Base-by-base conservation (phyloP, 495 filamentous ascomycete species). In the Penicillium subrubescens region DNA sequence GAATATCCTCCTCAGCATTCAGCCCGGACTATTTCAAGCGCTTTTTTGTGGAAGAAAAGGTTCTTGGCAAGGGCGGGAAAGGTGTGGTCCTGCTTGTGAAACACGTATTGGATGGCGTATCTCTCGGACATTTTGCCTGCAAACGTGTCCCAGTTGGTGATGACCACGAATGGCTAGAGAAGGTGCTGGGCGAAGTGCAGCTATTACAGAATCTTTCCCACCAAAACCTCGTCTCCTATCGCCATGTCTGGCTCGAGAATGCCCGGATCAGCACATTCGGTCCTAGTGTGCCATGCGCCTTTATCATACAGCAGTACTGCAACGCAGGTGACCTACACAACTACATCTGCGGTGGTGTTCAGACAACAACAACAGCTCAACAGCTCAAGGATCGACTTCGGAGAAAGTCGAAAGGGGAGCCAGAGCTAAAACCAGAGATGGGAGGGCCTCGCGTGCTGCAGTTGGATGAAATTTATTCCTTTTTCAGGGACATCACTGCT, bases 301-400 rank as follows among this genome's bases (percentile, higher is more conserved):
- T 97, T 71, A 99, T 99, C 51, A 86, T 99, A 5, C 95, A 99
- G 70, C 93, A 99, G 72, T 98, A 96, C 68, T 99, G 95, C 81
- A 97, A 98, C 73, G 83, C 87, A 10, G 95, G 95, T n/a, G 95
- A 98, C 74, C 82, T 99, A 6, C 88, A 96, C 57, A 84, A 90
- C 51, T 95, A 96, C 73, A 86, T 98, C 21, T 80, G 92, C 48
- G 86, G 88, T n/a, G 81, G 87, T n/a, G 71, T 79, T 3, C 83
- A 87, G 52, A 85, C 76, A 1, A 75, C 86, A 3, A 80, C 83
- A 7, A 92, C 92, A 1, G 88, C 88, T 31, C 89, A 97, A 68
- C 85, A 94, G 66, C 75, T 97, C 66, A 97, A 98, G 75, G 92
- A 93, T 21, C 91, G 92, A 55, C 82, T 94, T 46, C 85, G 95